Conservation (phyloP, 768 basidiomycete genomes). For the Macrolepiota dolichaula region DNA sequence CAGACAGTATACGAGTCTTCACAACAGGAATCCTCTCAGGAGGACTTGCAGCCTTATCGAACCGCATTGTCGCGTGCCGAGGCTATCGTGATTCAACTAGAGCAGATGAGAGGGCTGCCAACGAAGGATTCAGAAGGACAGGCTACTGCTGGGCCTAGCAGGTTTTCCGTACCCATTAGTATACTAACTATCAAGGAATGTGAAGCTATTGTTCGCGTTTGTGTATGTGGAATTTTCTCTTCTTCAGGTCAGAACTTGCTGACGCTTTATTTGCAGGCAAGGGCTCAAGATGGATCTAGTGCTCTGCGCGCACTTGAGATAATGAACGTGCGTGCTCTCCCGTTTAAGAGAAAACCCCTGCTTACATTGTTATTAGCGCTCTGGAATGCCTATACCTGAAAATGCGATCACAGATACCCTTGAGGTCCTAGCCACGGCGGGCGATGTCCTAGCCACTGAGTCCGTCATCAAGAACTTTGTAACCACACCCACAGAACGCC, state of each 20-base stretch:
- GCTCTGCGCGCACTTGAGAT: conserved; percentile 50
- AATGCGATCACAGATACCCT: conserved; percentile 45
- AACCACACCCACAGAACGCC: conserved; percentile 35
- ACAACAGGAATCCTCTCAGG: conserved; percentile 1
- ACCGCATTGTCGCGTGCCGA: conserved; percentile 32
- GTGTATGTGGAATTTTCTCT: conserved; percentile 31
- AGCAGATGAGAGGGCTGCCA: conserved; percentile 21
- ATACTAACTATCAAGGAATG: conserved; percentile 52
- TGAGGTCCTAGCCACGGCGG: conserved; percentile 41
- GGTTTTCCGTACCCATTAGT: conserved; percentile 33
- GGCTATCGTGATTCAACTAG: conserved; percentile 31
- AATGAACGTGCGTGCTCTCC: conserved; percentile 41
- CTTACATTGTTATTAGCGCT: conserved; percentile 29
- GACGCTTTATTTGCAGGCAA: conserved; percentile 32
- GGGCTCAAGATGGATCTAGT: conserved; percentile 40
- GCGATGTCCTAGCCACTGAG: conserved; percentile 45
- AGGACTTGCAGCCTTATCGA: conserved; percentile 22
- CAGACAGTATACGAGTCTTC: conserved; percentile 4
- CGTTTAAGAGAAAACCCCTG: neutral
- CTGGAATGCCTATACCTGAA: conserved; percentile 38
- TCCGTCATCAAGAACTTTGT: conserved; percentile 18
- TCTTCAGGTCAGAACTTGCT: conserved; percentile 2
- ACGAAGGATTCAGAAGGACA: conserved; percentile 15
- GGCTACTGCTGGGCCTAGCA: conserved; percentile 1
- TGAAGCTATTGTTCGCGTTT: conserved; percentile 48